A percentile compares a stretch with the other conserved stretches of the same genome.
phyloP scores from a whole-genome alignment of 805 yeast genomes.

The Kazachstania taianensis region DNA sequence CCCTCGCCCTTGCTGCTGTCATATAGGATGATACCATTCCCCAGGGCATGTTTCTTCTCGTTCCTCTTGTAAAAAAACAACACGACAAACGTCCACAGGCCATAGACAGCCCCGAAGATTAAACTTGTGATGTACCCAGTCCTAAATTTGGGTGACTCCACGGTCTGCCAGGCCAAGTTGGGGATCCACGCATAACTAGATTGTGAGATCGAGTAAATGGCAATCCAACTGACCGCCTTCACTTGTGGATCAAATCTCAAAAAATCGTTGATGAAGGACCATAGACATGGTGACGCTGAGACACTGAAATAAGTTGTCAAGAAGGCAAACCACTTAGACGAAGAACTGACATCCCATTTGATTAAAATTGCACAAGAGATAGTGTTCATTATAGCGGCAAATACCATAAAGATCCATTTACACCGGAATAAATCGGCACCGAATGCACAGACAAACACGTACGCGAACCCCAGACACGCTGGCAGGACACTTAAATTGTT shows the following conservation, averaged over 20 bases:
- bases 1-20: constrained; percentile 26
- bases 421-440: constrained; percentile 42
- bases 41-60: constrained; percentile 36
- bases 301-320: constrained; percentile 50
- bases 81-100: constrained; percentile 42
- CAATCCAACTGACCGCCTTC: constrained; percentile 47
- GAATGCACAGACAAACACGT: constrained; percentile 35
- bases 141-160: constrained; percentile 45
- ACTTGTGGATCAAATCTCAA: constrained; percentile 47
- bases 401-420: constrained; percentile 44
- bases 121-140: constrained; percentile 47
- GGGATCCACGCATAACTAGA: constrained; percentile 52
- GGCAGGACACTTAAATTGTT: constrained; percentile 46
- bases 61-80: constrained; percentile 44
- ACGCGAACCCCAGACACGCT: constrained; percentile 49
- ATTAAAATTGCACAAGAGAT: constrained; percentile 46
- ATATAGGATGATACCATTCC: constrained; percentile 41
- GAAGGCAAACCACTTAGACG: constrained; percentile 60
- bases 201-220: constrained; percentile 48
- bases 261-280: constrained; percentile 49
- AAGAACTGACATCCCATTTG: constrained; percentile 45
- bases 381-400: constrained; percentile 44
- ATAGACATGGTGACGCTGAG: constrained; percentile 53
- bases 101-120: constrained; percentile 36
- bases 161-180: constrained; percentile 43